Percentiles rank a stretch among this genome's conserved stretches.
Evolutionary conservation across 352 stramenopile genomes (phyloP).

Genomic region (Pythium sukuiense): DNA sequence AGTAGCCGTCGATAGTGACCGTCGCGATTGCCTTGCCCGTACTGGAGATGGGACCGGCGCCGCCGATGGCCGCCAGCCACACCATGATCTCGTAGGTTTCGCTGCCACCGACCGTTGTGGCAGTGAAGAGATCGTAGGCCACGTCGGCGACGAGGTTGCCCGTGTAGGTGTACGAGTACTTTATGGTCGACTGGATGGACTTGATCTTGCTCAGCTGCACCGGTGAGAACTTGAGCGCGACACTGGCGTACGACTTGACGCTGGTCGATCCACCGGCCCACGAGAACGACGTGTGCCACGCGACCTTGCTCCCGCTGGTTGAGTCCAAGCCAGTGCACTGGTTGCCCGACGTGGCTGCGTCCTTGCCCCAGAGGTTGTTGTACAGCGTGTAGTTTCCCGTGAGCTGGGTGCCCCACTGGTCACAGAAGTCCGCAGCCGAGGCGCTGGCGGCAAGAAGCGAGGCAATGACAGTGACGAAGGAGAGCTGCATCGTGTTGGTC

Average conservation of each 20-base stretch:
- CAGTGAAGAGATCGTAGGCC: slow-evolving; percentile 42
- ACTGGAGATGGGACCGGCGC: slow-evolving; percentile 30
- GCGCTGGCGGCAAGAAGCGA: slow-evolving; percentile 1
- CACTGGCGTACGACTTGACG: slow-evolving; percentile 52
- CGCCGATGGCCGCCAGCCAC: slow-evolving; percentile 37
- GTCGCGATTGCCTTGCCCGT: slow-evolving; percentile 32
- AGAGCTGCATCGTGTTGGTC: not conserved
- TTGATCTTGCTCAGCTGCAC: slow-evolving; percentile 31
- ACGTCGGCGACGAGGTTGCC: slow-evolving; percentile 41
- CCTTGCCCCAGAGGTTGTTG: slow-evolving; percentile 45
- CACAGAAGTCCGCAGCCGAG: slow-evolving; percentile 29
- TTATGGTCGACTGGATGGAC: slow-evolving; percentile 38
- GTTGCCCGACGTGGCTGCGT: slow-evolving; percentile 30
- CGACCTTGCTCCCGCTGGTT: slow-evolving; percentile 28
- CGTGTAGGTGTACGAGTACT: slow-evolving; percentile 42
- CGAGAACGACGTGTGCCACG: slow-evolving; percentile 40
- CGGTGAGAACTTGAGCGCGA: slow-evolving; percentile 35
- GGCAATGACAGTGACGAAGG: not conserved
- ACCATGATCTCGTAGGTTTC: slow-evolving; percentile 46
- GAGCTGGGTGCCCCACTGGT: slow-evolving; percentile 35
- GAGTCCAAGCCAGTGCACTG: slow-evolving; percentile 45
- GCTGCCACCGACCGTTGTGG: slow-evolving; percentile 19
- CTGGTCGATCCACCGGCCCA: slow-evolving; percentile 34
- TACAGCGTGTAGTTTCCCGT: slow-evolving; percentile 46
- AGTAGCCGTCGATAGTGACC: slow-evolving; percentile 22